Percentiles rank a stretch among this genome's conserved stretches.
These are phyloP conservation scores for Dioszegia hungarica DNA, from an alignment of 768 basidiomycete genomes.

Conservation along the genomic window DNA sequence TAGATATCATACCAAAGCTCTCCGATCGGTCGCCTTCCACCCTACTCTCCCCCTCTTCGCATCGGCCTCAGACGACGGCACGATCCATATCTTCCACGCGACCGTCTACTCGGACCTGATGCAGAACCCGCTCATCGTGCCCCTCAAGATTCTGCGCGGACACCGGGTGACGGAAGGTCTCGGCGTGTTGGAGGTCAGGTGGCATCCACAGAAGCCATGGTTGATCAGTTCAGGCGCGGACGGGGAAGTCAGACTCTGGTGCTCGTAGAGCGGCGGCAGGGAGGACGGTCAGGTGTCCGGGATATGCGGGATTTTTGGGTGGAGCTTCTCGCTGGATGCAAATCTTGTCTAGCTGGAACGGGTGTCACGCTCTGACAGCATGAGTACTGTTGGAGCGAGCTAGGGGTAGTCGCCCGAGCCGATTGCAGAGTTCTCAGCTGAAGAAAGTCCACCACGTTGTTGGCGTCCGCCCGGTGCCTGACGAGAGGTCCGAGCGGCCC, in stretches of 20 bases:
- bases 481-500: no score
- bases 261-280: slow-evolving; percentile 32
- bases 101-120: slow-evolving; percentile 91
- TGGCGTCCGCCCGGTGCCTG: no score
- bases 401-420: no score
- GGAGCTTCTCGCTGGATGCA: no score
- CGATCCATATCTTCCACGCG: slow-evolving; percentile 93
- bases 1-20: slow-evolving; percentile 89
- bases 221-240: slow-evolving; percentile 88
- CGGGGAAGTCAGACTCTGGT: slow-evolving; percentile 79
- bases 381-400: no score
- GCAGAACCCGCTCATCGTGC: slow-evolving; percentile 96
- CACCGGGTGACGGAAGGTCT: slow-evolving; percentile 78
- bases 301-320: no score
- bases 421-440: no score
- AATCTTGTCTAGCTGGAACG: no score
- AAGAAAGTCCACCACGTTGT: no score
- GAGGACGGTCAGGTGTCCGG: no score
- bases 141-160: slow-evolving; percentile 91
- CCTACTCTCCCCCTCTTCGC: slow-evolving; percentile 92
- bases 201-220: slow-evolving; percentile 89
- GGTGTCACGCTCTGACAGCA: no score
- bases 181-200: slow-evolving; percentile 83
- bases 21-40: slow-evolving; percentile 89
- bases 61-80: slow-evolving; percentile 92